A percentile compares a stretch with the other conserved stretches of the same genome.
Conservation (phyloP, 371 early-diverging fungal genomes). For the Conidiobolus incongruus region DNA sequence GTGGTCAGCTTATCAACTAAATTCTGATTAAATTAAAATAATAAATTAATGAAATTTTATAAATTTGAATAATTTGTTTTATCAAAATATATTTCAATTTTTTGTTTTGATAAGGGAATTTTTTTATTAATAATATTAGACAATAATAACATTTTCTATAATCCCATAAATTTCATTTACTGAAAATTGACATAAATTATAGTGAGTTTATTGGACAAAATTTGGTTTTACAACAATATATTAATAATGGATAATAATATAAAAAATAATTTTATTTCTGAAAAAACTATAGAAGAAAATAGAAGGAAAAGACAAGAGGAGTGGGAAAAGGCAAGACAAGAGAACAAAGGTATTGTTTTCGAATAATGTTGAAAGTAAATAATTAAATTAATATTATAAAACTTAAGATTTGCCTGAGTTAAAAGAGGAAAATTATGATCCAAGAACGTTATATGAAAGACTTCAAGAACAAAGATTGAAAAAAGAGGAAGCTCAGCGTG, state of each 20-base stretch:
- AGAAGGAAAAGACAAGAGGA: not conserved
- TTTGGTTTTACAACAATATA: no score
- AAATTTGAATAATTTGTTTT: no score
- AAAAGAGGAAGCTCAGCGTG: constrained; percentile 1
- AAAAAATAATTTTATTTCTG: not conserved
- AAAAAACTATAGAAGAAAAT: not conserved
- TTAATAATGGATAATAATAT: no score
- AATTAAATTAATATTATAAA: not conserved
- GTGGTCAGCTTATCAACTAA: no score
- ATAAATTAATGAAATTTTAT: no score
- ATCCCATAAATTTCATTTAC: not conserved
- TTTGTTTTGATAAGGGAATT: no score
- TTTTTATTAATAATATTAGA: no score
- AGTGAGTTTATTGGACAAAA: no score
- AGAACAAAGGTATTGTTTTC: not conserved
- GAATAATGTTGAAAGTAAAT: not conserved
- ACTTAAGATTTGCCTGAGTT: not conserved
- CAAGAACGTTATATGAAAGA: constrained; percentile 3
- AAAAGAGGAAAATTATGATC: constrained; percentile 1
- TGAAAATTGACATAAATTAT: no score
- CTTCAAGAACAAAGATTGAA: not conserved
- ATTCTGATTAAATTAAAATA: no score
- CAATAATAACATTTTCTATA: no score
- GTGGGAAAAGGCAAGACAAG: not conserved
- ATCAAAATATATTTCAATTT: no score